These are phyloP conservation scores for Botrytis aclada DNA, from an alignment of 2,329 filamentous ascomycete genomes.

Conservation along the genomic window DNA sequence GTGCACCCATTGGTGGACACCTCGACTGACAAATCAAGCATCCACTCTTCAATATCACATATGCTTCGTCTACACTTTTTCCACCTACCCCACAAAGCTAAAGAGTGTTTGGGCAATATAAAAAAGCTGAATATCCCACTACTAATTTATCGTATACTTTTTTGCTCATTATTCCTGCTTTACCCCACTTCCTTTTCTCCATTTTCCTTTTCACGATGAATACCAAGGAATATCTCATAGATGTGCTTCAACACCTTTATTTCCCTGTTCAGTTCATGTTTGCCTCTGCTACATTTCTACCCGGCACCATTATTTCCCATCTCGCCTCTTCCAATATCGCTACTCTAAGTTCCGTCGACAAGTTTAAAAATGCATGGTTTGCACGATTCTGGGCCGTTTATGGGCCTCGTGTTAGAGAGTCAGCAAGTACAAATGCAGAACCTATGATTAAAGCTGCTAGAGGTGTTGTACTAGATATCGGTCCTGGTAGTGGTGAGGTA, in stretches of 20 bases:
- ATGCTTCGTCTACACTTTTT: background rate
- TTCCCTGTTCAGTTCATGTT: constrained; percentile 54
- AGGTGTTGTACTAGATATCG: constrained; percentile 50
- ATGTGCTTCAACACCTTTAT: constrained; percentile 32
- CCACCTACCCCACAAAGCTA: background rate
- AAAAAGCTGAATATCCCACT: background rate
- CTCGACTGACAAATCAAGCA: constrained; percentile 1
- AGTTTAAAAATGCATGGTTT: constrained; percentile 51
- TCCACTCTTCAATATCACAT: background rate
- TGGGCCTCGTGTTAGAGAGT: constrained; percentile 50
- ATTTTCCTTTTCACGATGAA: background rate
- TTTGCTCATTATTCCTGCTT: background rate
- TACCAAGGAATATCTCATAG: constrained; percentile 16
- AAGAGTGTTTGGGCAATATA: background rate
- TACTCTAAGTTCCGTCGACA: constrained; percentile 43
- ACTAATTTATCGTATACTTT: background rate
- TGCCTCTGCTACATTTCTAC: constrained; percentile 49
- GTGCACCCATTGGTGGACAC: no score
- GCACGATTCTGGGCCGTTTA: constrained; percentile 56
- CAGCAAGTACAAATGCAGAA: constrained; percentile 45
- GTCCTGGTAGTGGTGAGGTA: constrained; percentile 54
- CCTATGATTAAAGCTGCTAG: constrained; percentile 38
- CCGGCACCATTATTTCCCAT: constrained; percentile 48
- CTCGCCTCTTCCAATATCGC: constrained; percentile 38
- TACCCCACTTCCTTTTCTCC: background rate